Evolutionary conservation across 2,329 filamentous ascomycete genomes (phyloP).

Genomic region (Exophiala oligosperma): DNA sequence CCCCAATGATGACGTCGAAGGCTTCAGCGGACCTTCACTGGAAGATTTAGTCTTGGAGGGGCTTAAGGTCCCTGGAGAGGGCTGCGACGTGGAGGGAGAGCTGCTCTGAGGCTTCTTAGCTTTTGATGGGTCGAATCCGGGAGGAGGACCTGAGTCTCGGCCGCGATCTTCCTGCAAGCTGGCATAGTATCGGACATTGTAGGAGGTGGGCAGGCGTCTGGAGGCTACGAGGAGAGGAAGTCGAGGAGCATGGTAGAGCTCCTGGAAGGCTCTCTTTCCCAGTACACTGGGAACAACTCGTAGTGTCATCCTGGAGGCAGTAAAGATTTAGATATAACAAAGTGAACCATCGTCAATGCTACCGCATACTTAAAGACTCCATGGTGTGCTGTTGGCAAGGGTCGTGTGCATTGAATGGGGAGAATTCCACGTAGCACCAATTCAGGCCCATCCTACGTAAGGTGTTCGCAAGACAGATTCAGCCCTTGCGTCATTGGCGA

Average conservation of each 20-base stretch:
- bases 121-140: conserved; percentile 18
- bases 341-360: conserved; percentile 8
- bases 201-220: conserved; percentile 11
- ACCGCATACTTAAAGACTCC: neutral
- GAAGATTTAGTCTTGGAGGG: conserved; percentile 8
- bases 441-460: neutral
- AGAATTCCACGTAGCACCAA: neutral
- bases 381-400: neutral
- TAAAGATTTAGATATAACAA: neutral
- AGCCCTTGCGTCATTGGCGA: neutral
- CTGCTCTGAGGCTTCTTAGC: conserved; percentile 11
- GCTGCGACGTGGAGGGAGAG: conserved; percentile 2
- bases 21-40: conserved; percentile 12
- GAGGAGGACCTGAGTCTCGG: conserved; percentile 10
- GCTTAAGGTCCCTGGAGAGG: conserved; percentile 1
- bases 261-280: conserved; percentile 28
- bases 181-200: conserved; percentile 15
- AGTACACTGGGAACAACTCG: conserved; percentile 28
- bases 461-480: no score
- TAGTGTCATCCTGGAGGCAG: conserved; percentile 22
- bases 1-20: conserved; percentile 12
- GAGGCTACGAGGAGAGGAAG: conserved; percentile 8
- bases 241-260: conserved; percentile 21
- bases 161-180: conserved; percentile 14
- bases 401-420: conserved; percentile 1